Evolutionary conservation across 1,139 yeast species (phyloP), one percentile per base, ranked within the genome.

Genomic region (Arxiozyma bovina): DNA sequence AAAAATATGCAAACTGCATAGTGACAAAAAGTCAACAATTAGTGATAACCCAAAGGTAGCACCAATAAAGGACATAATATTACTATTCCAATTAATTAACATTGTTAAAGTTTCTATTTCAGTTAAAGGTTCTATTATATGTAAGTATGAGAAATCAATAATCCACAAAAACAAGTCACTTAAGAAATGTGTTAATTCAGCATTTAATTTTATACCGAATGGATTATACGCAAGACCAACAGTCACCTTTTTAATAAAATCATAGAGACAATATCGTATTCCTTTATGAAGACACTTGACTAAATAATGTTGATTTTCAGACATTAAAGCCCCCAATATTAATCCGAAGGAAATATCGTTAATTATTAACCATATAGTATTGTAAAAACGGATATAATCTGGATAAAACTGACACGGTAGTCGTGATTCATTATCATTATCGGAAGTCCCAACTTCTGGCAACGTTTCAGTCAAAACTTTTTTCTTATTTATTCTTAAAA

Each of bases 91-190:
- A 7, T 60, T 40, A 63, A 73, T 47, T 64, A 74, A 53, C 59
- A 67, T 17, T 70, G 75, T 50, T 60, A 73, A 51, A 23, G 67
- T 64, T 4, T 59, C 56, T 23, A 57, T 57, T 23, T 68, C 50
- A 7, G 63, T 54, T n/a, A 73, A 51, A 3, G 63, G 66, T n/a
- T 59, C 57, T 17, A 72, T 63, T 23, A 72, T 56, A 0, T 60
- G 50, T 4, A 57, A 38, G 57, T 78, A 78, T 86, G 96, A 88
- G 61, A 85, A 80, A 53, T 79, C 80, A 48, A 91, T 77, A 9
- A 91, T 86, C 97, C 97, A 93, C 30, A 86, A 67, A 61, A 87
- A 86, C 52, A 94, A 72, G 55, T 90, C 96, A 25, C 96, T 96
- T 68, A 91, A 77, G 64, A 94, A 94, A 30, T 76, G 77, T 0